A percentile compares a stretch with the other conserved stretches of the same genome.
These are phyloP conservation scores for Aspergillus hancockii DNA, from an alignment of 495 filamentous ascomycete genomes.

Conservation along the genomic window DNA sequence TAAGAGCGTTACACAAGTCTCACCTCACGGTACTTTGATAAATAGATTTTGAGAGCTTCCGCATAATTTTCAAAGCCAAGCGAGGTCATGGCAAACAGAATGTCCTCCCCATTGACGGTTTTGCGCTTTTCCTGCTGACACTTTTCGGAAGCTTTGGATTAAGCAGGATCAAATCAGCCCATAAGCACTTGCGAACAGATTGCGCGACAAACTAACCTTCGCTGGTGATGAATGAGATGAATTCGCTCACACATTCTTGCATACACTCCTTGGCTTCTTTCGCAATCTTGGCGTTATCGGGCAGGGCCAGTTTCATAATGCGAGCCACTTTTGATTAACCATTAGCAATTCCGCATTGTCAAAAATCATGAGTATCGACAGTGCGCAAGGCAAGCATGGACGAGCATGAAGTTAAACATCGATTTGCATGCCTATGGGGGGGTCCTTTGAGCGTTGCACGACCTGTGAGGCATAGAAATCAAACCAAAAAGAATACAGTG, in stretches of 20 bases:
- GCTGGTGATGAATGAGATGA: constrained; percentile 99
- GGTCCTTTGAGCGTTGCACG: background rate
- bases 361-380: background rate
- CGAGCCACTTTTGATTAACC: constrained; percentile 93
- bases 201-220: constrained; percentile 66
- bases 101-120: constrained; percentile 98
- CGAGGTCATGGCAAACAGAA: constrained; percentile 98
- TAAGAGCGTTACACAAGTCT: constrained; percentile 45
- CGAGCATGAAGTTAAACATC: background rate
- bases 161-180: background rate
- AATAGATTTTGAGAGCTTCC: constrained; percentile 96
- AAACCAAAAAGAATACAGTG: background rate
- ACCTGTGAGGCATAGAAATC: background rate
- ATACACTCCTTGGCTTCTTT: constrained; percentile 99
- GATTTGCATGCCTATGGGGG: background rate
- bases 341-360: constrained; percentile 59
- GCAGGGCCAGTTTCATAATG: constrained; percentile 96
- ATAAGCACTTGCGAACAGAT: background rate
- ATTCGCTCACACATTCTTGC: constrained; percentile 99
- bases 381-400: background rate
- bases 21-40: constrained; percentile 97
- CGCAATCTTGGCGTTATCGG: constrained; percentile 98
- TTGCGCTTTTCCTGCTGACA: constrained; percentile 99
- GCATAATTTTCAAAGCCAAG: constrained; percentile 98
- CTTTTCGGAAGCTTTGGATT: constrained; percentile 88